Conservation (phyloP, 345 rosid species). For the Hypericum androsaemum region DNA sequence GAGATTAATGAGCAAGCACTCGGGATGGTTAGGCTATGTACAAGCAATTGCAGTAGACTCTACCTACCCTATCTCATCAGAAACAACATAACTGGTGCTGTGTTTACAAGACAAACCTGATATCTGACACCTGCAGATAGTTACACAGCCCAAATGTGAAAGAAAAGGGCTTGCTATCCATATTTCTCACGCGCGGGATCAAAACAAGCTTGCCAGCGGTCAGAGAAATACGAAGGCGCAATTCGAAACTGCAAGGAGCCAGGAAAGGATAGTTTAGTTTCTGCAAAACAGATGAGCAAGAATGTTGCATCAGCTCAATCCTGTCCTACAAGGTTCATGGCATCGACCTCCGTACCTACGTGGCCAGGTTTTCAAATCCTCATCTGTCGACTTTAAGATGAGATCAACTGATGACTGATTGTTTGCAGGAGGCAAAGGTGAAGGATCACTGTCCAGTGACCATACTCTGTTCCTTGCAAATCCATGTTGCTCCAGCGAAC, state of each 20-base stretch:
- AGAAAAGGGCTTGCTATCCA: slow-evolving; percentile 23
- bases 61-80: too few species aligned
- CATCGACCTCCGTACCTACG: slow-evolving; percentile 16
- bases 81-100: background rate
- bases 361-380: slow-evolving; percentile 24
- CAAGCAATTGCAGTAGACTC: too few species aligned
- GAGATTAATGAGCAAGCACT: too few species aligned
- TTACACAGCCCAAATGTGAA: slow-evolving; percentile 25
- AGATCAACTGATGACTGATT: slow-evolving; percentile 19
- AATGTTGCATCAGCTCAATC: too few species aligned
- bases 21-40: too few species aligned
- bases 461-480: slow-evolving; percentile 25
- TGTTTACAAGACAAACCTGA: slow-evolving; percentile 14
- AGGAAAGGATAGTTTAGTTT: background rate
- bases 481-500: slow-evolving; percentile 24
- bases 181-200: slow-evolving; percentile 26
- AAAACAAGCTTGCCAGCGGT: slow-evolving; percentile 28
- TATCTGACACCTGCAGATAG: slow-evolving; percentile 22
- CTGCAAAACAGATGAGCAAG: background rate
- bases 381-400: slow-evolving; percentile 18
- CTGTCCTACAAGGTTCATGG: too few species aligned
- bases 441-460: slow-evolving; percentile 20
- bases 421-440: slow-evolving; percentile 14
- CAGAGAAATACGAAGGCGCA: slow-evolving; percentile 20
- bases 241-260: slow-evolving; percentile 14